phyloP scores from a whole-genome alignment of 345 rosid genomes.

The Citrus medica region DNA sequence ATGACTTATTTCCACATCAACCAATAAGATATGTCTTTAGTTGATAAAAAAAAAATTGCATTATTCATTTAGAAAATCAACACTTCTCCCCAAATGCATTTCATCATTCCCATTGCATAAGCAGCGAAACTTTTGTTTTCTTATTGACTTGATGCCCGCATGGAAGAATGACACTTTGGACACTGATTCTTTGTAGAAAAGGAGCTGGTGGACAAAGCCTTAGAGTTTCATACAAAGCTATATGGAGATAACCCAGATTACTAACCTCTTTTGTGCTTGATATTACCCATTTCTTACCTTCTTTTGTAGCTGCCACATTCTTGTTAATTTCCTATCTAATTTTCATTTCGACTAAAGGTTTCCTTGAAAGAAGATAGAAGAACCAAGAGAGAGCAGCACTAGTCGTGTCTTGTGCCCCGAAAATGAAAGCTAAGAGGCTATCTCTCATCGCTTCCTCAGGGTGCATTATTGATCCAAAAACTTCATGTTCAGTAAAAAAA shows the following conservation, averaged over 20 bases:
- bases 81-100: no score
- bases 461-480: neutral
- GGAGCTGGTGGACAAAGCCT: constrained; percentile 32
- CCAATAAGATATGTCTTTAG: no score
- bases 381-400: neutral
- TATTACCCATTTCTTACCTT: neutral
- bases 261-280: neutral
- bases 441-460: neutral
- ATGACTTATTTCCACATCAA: no score
- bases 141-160: no score
- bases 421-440: neutral
- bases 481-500: neutral
- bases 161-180: constrained; percentile 7
- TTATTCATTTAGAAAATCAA: no score
- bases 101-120: no score
- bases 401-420: neutral
- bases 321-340: neutral
- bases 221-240: constrained; percentile 20
- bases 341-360: neutral
- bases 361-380: neutral
- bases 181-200: constrained; percentile 7
- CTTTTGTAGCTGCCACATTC: neutral
- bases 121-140: no score
- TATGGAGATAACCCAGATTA: constrained; percentile 27
- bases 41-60: no score